Conservation (phyloP, 331 rosid genomes). For the Cucumis variabilis region DNA sequence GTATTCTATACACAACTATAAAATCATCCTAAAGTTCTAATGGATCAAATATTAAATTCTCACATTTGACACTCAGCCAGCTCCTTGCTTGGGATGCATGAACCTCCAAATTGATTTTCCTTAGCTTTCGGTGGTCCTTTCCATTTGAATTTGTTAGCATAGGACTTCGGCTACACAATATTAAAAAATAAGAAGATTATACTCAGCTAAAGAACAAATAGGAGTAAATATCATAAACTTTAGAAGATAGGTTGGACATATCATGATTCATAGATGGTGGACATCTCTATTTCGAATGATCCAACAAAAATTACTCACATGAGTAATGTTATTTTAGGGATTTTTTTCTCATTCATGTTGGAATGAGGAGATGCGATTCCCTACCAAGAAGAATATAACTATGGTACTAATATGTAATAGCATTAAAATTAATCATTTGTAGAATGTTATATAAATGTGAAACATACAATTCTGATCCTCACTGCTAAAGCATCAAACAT, state of each 20-base stretch:
- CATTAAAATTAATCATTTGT: not conserved
- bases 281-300: not conserved
- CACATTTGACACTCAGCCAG: no score
- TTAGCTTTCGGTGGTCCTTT: no score
- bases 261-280: not conserved
- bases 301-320: not conserved
- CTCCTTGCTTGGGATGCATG: no score
- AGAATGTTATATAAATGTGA: constrained; percentile 19
- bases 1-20: no score
- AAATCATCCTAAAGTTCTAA: no score
- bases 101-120: no score
- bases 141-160: no score
- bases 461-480: constrained; percentile 78
- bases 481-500: constrained; percentile 84
- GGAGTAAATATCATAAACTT: not conserved
- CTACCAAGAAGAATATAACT: not conserved
- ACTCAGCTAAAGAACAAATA: no score
- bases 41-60: no score
- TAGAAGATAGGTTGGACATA: not conserved
- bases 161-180: no score
- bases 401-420: not conserved
- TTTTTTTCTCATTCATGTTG: not conserved
- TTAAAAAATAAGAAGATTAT: no score
- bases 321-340: not conserved
- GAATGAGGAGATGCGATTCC: not conserved